Percentiles rank a stretch among this genome's conserved stretches.
phyloP scores from a whole-genome alignment of 495 filamentous ascomycete species.

The Neurospora hispaniola region DNA sequence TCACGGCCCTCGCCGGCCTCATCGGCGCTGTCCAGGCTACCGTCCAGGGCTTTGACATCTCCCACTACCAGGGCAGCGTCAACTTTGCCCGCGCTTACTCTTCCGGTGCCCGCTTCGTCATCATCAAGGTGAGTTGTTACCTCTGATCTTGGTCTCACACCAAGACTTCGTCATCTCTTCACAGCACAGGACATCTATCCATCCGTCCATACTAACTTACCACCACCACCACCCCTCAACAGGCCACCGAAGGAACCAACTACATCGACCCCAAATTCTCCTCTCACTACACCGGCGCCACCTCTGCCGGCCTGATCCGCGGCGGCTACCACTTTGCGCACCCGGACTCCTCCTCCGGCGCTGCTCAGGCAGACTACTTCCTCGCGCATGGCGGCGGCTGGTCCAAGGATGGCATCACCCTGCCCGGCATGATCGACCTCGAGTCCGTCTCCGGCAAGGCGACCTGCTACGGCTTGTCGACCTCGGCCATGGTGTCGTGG shows the following conservation, averaged over 20 bases:
- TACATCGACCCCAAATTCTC: conserved; percentile 45
- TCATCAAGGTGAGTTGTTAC: conserved; percentile 45
- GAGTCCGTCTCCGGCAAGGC: conserved; percentile 39
- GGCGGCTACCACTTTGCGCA: conserved; percentile 58
- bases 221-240: neutral
- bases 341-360: conserved; percentile 37
- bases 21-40: conserved; percentile 26
- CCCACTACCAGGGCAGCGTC: conserved; percentile 46
- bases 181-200: neutral
- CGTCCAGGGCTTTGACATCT: conserved; percentile 58
- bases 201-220: neutral
- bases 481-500: conserved; percentile 48
- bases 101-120: conserved; percentile 53
- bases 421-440: conserved; percentile 59
- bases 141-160: neutral
- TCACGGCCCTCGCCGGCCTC: conserved; percentile 3
- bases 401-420: conserved; percentile 49
- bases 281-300: conserved; percentile 44
- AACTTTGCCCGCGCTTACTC: conserved; percentile 46
- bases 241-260: conserved; percentile 52
- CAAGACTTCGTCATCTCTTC: neutral
- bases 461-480: conserved; percentile 43
- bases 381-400: conserved; percentile 52
- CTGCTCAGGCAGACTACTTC: conserved; percentile 49
- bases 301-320: conserved; percentile 45